Percentiles rank a stretch among this genome's conserved stretches.
phyloP scores from a whole-genome alignment of 176 grass and related monocot species.

The Rhipidocladum racemiflorum region DNA sequence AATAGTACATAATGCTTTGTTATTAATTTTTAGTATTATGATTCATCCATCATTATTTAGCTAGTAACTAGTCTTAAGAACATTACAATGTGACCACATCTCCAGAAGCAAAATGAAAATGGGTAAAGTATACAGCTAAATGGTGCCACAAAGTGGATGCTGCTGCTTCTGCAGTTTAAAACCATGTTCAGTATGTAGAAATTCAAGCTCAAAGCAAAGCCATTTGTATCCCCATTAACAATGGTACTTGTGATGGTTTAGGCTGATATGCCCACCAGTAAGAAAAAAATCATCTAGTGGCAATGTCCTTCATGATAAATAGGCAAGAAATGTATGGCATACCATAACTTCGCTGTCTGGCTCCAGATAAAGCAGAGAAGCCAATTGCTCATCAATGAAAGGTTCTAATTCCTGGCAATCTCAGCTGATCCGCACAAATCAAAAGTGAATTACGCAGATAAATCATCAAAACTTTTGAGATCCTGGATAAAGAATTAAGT shows the following conservation, averaged over 20 bases:
- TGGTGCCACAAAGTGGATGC: neutral
- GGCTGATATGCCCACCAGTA: constrained; percentile 2
- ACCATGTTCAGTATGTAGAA: neutral
- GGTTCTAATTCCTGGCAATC: constrained; percentile 98
- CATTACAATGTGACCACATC: neutral
- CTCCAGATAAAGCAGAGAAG: constrained; percentile 93
- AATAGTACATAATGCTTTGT: neutral
- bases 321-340: constrained; percentile 32
- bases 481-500: neutral
- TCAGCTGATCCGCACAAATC: constrained; percentile 77
- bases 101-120: neutral
- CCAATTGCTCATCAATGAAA: constrained; percentile 89
- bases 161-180: neutral
- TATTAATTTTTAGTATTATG: constrained; percentile 3
- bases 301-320: constrained; percentile 15
- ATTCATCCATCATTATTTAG: neutral
- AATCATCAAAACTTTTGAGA: neutral
- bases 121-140: neutral
- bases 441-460: constrained; percentile 14
- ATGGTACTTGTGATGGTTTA: neutral
- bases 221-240: neutral
- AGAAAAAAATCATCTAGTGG: neutral
- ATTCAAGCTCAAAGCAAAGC: constrained; percentile 19
- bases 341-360: constrained; percentile 97
- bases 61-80: neutral